Base-by-base conservation (phyloP, 345 rosid genomes). In the Bruguiera gymnorhiza region DNA sequence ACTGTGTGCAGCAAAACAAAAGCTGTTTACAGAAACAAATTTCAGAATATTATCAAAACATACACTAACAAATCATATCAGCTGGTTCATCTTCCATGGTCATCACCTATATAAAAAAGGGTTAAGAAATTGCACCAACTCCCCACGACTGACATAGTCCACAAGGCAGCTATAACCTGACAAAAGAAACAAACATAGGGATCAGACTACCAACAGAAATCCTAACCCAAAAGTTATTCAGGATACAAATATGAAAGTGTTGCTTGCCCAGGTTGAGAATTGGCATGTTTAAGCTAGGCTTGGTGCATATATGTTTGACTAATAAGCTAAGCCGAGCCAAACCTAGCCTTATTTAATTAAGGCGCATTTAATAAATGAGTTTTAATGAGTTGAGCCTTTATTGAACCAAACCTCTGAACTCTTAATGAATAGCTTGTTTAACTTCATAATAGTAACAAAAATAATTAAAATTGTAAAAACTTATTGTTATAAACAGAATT, bases 41-140 rank as follows among this genome's bases (percentile, higher is more conserved):
- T 55, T 55, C 6, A 55, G 60, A 21, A 27, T 21, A 23, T 13
- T 8, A 55, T 55, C 60, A 23, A 27, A 55, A 23, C 27, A 10
- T 2, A 55, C 2, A 55, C 60, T 55, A 24, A 66, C 26, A 37
- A 24, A 23, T 16, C 26, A 30, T 36, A 60, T 5, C 20, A 56
- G 67, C 43, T 1, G 2, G 8, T 7, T 34, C 37, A 34, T 34
- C 9, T 65, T 23, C 26, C 4, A 34, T 60, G 20, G 34, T 27
- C 71, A 23, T 83, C 84, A 88, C 98, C 66, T 48, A 85, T 85
- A 85, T 92, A 92, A 65, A 90, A 87, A 88, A 92, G 70, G n/a
- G 96, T 90, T 89, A 92, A 69, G 91, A 92, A 92, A 67, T 87
- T 85, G 86, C 79, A 87, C 82, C 91, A 85, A 31, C 79, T 83